phyloP scores from a whole-genome alignment of 495 filamentous ascomycete genomes.

The Astrothelium subdiscretum region DNA sequence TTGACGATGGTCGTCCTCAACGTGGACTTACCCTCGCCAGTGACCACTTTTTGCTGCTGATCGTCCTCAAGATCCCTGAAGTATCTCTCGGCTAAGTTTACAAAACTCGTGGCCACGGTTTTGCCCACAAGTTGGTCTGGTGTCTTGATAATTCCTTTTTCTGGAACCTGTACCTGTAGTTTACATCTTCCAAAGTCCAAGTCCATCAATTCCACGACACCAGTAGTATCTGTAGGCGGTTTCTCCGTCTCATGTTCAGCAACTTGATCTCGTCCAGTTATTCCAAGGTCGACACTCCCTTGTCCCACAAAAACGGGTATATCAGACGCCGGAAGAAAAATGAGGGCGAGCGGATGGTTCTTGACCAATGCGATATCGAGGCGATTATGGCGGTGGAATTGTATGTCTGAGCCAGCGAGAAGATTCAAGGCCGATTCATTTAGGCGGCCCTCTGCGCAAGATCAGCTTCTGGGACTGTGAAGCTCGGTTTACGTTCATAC shows the following conservation, averaged over 20 bases:
- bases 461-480: not conserved
- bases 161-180: constrained; percentile 89
- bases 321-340: constrained; percentile 94
- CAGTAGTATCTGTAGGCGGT: constrained; percentile 48
- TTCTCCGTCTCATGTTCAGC: constrained; percentile 74
- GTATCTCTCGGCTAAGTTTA: constrained; percentile 64
- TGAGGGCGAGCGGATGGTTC: constrained; percentile 86
- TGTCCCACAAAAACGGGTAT: constrained; percentile 96
- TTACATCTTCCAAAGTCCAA: constrained; percentile 84
- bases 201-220: constrained; percentile 74
- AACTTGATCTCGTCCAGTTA: constrained; percentile 87
- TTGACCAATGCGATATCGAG: constrained; percentile 94
- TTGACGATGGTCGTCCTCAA: constrained; percentile 78
- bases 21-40: constrained; percentile 32
- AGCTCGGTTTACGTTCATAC: constrained; percentile 36
- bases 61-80: constrained; percentile 62
- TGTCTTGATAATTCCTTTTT: constrained; percentile 59
- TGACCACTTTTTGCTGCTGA: constrained; percentile 5
- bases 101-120: constrained; percentile 93
- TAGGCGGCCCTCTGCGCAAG: constrained; percentile 69
- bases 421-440: constrained; percentile 78
- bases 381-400: constrained; percentile 85
- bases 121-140: constrained; percentile 77
- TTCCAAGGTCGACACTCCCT: constrained; percentile 84
- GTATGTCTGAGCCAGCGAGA: constrained; percentile 83